These are phyloP conservation scores for Arthromyces matolae DNA, from an alignment of 768 basidiomycete genomes.

Conservation along the genomic window DNA sequence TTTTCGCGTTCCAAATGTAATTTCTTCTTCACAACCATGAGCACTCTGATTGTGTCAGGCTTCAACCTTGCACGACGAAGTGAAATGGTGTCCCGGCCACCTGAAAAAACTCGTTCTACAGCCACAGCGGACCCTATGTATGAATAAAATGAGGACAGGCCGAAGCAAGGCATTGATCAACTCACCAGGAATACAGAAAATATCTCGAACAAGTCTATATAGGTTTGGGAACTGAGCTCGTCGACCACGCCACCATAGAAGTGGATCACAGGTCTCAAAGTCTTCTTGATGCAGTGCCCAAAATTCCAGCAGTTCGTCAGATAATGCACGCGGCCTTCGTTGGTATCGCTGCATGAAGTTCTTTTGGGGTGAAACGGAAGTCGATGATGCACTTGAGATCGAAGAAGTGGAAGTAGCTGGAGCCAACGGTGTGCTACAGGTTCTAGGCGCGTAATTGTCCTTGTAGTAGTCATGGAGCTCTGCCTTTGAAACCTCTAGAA, in stretches of 20 bases:
- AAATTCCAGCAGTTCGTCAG: slow-evolving; percentile 22
- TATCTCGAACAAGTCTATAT: too few relatives aligned
- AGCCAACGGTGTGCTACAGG: too few relatives aligned
- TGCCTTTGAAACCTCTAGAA: slow-evolving; percentile 10
- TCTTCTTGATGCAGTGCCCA: slow-evolving; percentile 20
- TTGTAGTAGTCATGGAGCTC: slow-evolving; percentile 10
- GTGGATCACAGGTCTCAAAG: slow-evolving; percentile 24
- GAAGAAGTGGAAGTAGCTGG: background rate
- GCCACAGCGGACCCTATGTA: too few relatives aligned
- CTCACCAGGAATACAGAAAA: too few relatives aligned
- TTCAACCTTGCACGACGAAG: background rate
- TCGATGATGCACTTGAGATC: background rate
- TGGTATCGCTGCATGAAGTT: background rate
- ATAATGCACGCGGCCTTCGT: background rate
- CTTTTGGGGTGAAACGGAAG: background rate
- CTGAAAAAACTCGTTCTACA: background rate
- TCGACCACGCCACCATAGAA: too few relatives aligned
- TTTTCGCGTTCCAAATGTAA: background rate
- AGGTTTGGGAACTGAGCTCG: too few relatives aligned
- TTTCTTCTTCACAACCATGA: background rate
- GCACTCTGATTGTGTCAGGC: background rate
- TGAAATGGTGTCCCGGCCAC: background rate
- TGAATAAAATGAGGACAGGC: too few relatives aligned
- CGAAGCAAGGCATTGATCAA: too few relatives aligned
- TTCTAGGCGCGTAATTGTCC: slow-evolving; percentile 9